Evolutionary conservation across 208 protist species (phyloP).

Genomic region (Acanthamoeba lenticulata): DNA sequence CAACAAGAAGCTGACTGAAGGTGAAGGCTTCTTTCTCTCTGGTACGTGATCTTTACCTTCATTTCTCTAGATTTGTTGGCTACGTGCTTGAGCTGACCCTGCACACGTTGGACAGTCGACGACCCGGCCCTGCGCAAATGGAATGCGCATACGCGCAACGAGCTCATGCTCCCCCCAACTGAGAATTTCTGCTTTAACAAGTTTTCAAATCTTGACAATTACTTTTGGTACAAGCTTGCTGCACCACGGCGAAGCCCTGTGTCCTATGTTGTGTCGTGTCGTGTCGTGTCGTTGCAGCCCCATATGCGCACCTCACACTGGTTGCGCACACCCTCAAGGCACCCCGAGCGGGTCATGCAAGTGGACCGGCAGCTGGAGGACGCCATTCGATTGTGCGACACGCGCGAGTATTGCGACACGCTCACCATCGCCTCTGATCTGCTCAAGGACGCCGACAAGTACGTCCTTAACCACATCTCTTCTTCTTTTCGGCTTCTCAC

Average conservation of each 20-base stretch:
- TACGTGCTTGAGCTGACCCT: too few relatives aligned
- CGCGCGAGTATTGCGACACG: slow-evolving; percentile 66
- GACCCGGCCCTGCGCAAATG: slow-evolving; percentile 11
- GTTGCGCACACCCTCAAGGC: not conserved
- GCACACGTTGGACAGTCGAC: slow-evolving; percentile 3
- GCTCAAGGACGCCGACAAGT: slow-evolving; percentile 60
- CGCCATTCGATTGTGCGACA: slow-evolving; percentile 57
- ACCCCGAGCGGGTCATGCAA: slow-evolving; percentile 54
- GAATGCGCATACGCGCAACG: not conserved
- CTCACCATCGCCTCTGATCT: slow-evolving; percentile 49
- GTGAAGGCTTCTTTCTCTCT: slow-evolving; percentile 60
- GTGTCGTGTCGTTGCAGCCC: too few relatives aligned
- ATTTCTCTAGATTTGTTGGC: slow-evolving; percentile 26
- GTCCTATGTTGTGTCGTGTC: too few relatives aligned
- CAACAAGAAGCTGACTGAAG: slow-evolving; percentile 61
- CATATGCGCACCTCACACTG: too few relatives aligned
- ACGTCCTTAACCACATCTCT: not conserved
- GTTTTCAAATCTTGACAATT: slow-evolving; percentile 61
- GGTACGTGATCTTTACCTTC: not conserved
- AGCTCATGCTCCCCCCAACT: slow-evolving; percentile 29
- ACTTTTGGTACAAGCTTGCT: slow-evolving; percentile 20
- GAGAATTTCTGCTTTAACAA: slow-evolving; percentile 70
- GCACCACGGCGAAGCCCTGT: not conserved
- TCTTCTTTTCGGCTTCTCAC: not conserved
- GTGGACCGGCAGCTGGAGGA: slow-evolving; percentile 59